These are phyloP conservation scores for Trametes cinnabarina DNA, from an alignment of 768 basidiomycete species.

Conservation along the genomic window DNA sequence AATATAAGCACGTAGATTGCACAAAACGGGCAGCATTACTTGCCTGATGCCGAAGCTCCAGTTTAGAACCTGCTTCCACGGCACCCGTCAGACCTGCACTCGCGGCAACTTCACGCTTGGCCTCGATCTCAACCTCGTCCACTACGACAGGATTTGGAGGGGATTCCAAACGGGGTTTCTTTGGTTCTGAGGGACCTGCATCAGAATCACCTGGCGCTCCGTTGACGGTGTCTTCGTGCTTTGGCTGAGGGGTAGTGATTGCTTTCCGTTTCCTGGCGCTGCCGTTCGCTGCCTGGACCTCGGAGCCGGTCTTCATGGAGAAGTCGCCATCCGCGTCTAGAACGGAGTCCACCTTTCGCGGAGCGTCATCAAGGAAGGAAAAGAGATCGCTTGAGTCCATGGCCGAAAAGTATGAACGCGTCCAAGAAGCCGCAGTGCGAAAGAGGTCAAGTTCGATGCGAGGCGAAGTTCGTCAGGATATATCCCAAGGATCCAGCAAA, in stretches of 20 bases:
- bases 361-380: constrained; percentile 59
- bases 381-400: constrained; percentile 49
- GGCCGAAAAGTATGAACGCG: neutral
- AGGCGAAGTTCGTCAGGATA: too few species aligned
- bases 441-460: too few species aligned
- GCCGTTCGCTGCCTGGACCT: constrained; percentile 26
- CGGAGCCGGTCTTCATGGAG: constrained; percentile 29
- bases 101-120: constrained; percentile 86
- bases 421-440: neutral
- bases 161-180: constrained; percentile 59
- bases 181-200: constrained; percentile 44
- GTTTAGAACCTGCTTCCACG: constrained; percentile 59
- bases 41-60: constrained; percentile 83
- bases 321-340: constrained; percentile 39
- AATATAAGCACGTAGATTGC: neutral
- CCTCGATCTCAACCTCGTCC: constrained; percentile 94
- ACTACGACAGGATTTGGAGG: constrained; percentile 77
- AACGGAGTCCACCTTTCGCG: constrained; percentile 20
- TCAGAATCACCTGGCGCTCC: constrained; percentile 29
- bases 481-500: too few species aligned
- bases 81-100: constrained; percentile 82
- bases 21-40: constrained; percentile 14
- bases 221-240: constrained; percentile 4
- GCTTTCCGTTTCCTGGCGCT: constrained; percentile 45
- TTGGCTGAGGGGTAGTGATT: neutral